Percentiles rank a stretch among this genome's conserved stretches.
Conservation (phyloP, 2,329 filamentous ascomycete species). For the Catunica adiposa region DNA sequence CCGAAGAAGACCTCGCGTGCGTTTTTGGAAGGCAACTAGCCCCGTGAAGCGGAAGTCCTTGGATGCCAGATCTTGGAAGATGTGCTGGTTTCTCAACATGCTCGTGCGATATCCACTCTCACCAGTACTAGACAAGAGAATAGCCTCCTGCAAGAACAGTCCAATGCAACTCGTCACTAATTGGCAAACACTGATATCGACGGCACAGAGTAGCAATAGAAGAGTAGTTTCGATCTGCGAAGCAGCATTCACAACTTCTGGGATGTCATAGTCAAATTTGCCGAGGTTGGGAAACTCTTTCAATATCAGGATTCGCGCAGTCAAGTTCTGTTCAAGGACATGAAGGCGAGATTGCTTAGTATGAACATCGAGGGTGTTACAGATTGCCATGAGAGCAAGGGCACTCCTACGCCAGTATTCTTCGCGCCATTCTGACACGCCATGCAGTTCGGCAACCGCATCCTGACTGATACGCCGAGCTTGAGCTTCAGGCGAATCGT, state of each 20-base stretch:
- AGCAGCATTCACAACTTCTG: conserved; percentile 35
- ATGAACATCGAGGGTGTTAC: conserved; percentile 11
- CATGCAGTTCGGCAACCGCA: conserved; percentile 22
- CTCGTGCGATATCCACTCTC: conserved; percentile 22
- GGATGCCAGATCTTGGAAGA: conserved; percentile 46
- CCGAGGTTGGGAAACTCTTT: conserved; percentile 20
- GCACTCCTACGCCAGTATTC: conserved; percentile 33
- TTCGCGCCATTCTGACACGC: conserved; percentile 24
- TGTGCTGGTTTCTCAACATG: conserved; percentile 41
- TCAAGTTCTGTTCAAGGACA: conserved; percentile 32
- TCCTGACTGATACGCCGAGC: conserved; percentile 20
- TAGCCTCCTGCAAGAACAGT: conserved; percentile 44
- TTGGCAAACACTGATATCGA: conserved; percentile 48
- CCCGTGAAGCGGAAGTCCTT: conserved; percentile 50
- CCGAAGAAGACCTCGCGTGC: conserved; percentile 41
- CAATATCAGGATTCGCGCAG: conserved; percentile 36
- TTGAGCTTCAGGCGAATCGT: conserved; percentile 22
- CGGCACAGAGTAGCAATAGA: conserved; percentile 46
- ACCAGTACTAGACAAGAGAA: conserved; percentile 33
- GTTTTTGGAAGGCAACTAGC: conserved; percentile 52
- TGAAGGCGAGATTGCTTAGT: conserved; percentile 9
- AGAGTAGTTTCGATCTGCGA: conserved; percentile 45
- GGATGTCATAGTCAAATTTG: conserved; percentile 35
- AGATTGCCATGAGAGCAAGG: conserved; percentile 9
- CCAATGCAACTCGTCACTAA: conserved; percentile 45